Base-by-base conservation (phyloP, 257 asterid genomes). In the Echium plantagineum region DNA sequence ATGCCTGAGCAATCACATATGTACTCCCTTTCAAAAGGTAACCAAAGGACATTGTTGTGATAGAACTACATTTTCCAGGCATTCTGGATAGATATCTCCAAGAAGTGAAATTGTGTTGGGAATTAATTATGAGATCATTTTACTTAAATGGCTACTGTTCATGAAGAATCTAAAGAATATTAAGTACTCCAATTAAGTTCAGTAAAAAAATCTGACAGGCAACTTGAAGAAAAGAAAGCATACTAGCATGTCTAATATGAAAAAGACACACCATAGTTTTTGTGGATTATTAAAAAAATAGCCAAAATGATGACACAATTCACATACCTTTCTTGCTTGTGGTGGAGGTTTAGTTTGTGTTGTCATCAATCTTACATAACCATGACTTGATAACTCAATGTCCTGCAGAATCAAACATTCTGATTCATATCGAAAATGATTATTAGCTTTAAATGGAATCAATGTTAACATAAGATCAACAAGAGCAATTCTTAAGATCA, bases 261-360 rank as follows among this genome's bases (percentile, higher is more conserved):
- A 2, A 58, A 54, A 60, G 63, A 32, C 49, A 57, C 7, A 28
- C 18, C 24, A 18, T 42, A 16, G 12, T 10, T 24, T 10, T 7
- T 12, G 49, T 2, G 4, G 21, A 58, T 21, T 7, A 67, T 15
- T 57, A n/a, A 30, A 38, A 19, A 30, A 48, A n/a, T 54, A 15
- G 21, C 20, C 58, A 10, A 26, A 60, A 53, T 26, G 58, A 55
- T 48, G 55, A 8, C 28, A 53, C 6, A 26, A 15, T 52, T 38
- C 42, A 24, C 79, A 31, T 77, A 90, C 97, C 77, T 70, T 59
- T 2, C 79, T 83, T 30, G 74, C 73, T 82, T 75, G 91, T 49
- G 82, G 76, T 30, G 87, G 73, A 72, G 81, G 68, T 46, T 60
- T 80, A 72, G 80, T 77, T 78, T 84, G 91, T 16, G 73, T 74